Base-by-base conservation (phyloP, 2,329 filamentous ascomycete genomes). In the Penicillium vulpinum region DNA sequence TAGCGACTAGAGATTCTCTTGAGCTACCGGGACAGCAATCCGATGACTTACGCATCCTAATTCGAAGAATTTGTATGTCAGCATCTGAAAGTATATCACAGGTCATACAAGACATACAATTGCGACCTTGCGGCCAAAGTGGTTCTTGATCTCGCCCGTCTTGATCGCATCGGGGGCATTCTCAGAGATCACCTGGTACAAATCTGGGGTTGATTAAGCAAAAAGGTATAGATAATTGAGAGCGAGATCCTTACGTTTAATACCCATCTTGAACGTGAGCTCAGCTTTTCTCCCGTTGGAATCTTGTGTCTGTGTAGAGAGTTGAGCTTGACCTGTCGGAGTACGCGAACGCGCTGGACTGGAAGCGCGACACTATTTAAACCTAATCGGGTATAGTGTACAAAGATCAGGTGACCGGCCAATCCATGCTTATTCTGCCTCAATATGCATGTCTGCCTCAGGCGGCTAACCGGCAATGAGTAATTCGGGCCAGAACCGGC, bases 51-150 rank as follows among this genome's bases (percentile, higher is more conserved):
- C 81, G 83, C 83, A 80, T 86, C 84, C 83, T 86, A 58, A 33
- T 21, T n/a, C 31, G 7, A 22, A 24, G 8, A 24, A 35, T 33
- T 35, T 4, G 22, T 9, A 31, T 15, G 50, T 60, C 44, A 67
- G 70, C 69, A 53, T 64, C 62, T 62, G 2, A 18, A 39, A 15
- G 22, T 24, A 28, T 16, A 39, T 55, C 22, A n/a, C 22, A 53
- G 18, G 15, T n/a, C n/a, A 29, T 21, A 26, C 13, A 28, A 28
- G 4, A 3, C 24, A 73, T 81, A 96, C 92, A 77, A 97, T 97
- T 51, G 93, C 93, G 60, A 99, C 93, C 79, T 99, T 99, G 74
- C 94, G 90, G 62, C 94, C 94, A 73, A 99, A 99, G 65, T 99
- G 94, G 68, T 93, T 93, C 80, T 99, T 99, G 82, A 99, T 99